Base-by-base conservation (phyloP, 1,284 basidiomycete species). In the Microbotryum silenes-acaulis region DNA sequence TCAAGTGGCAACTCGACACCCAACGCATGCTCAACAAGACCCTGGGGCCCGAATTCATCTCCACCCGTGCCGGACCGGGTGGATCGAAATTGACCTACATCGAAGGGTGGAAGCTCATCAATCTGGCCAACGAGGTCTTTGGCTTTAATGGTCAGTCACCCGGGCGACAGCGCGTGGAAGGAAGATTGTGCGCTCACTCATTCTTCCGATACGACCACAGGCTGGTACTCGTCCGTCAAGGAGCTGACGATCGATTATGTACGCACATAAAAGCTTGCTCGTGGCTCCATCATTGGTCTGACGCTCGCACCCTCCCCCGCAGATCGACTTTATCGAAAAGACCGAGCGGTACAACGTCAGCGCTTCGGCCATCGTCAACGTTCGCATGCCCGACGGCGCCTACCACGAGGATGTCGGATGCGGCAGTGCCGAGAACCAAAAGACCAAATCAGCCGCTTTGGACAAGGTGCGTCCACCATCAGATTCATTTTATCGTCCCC, bases 61-160 rank as follows among this genome's bases (percentile, higher is more conserved):
- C 88, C 2, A 85, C 88, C 66, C 80, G 93, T n/a, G 86, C 88
- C 1, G 93, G 93, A 3, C 90, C 89, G 1, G 86, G 86, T 8
- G 90, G 90, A 33, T 55, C 52, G 18, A 96, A 93, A 75, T 78
- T 98, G 59, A 93, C 89, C 9, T 98, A 98, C 73, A 86, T 91
- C 4, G 94, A 97, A 75, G 96, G 94, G 0, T 97, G 93, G 92
- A 93, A 91, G 78, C 85, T 91, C 42, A 91, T 97, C 75, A 91
- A 91, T 71, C 81, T 98, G 27, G 94, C 94, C 1, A 98, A 98
- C 75, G 93, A 98, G 71, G 89, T 98, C 45, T 98, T 98, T 78
- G 94, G 94, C 1, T 97, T 92, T 79, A 93, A 97, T 67, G 96
- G 62, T 60, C 18, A 42, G 61, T 37, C 31, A 31, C 9, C 31